Conservation (phyloP, 192 early-diverging fungal species). For the Paraglomus brasilianum region DNA sequence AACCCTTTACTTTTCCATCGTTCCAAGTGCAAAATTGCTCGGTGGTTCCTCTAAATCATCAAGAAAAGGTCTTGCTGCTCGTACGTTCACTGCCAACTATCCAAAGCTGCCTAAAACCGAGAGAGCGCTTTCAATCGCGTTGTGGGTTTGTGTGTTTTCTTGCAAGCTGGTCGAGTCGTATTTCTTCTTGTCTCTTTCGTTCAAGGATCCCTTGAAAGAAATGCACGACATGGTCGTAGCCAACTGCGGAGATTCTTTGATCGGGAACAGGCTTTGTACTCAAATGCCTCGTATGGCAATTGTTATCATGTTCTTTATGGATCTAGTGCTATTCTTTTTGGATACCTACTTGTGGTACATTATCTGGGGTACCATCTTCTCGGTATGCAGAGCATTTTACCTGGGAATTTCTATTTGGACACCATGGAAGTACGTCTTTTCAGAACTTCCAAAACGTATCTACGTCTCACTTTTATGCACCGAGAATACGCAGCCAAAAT, state of each 20-base stretch:
- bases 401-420: slow-evolving; percentile 82
- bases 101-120: slow-evolving; percentile 64
- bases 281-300: slow-evolving; percentile 70
- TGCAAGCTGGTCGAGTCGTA: slow-evolving; percentile 82
- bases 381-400: slow-evolving; percentile 71
- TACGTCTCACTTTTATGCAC: slow-evolving; percentile 73
- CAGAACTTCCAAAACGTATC: slow-evolving; percentile 76
- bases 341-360: slow-evolving; percentile 90
- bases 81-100: slow-evolving; percentile 74
- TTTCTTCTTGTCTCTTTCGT: slow-evolving; percentile 79
- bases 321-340: slow-evolving; percentile 75
- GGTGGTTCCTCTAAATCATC: slow-evolving; percentile 35
- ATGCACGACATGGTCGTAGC: slow-evolving; percentile 47
- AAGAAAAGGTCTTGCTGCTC: slow-evolving; percentile 44
- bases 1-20: slow-evolving; percentile 62
- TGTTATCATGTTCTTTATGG: slow-evolving; percentile 71
- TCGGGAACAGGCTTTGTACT: slow-evolving; percentile 57
- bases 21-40: slow-evolving; percentile 65
- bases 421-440: slow-evolving; percentile 78
- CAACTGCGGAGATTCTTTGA: slow-evolving; percentile 60
- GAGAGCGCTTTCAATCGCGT: slow-evolving; percentile 63
- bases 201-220: slow-evolving; percentile 71
- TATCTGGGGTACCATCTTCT: slow-evolving; percentile 81
- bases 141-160: slow-evolving; percentile 71
- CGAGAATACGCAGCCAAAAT: slow-evolving; percentile 71